These are phyloP conservation scores for Capsicum pubescens DNA, from an alignment of 257 asterid species.

Conservation along the genomic window DNA sequence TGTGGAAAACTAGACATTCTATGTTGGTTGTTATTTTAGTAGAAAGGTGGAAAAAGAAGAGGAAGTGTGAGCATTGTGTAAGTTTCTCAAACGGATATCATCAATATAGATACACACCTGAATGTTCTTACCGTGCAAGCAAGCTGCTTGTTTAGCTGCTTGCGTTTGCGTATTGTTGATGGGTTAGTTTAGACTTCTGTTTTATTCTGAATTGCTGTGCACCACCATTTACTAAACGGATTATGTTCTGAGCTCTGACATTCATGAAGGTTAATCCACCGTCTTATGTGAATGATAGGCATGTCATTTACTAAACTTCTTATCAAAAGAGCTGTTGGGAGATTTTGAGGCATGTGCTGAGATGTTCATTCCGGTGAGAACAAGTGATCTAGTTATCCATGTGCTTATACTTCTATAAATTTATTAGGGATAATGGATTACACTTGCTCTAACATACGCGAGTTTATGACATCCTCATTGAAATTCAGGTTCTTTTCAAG, in stretches of 20 bases:
- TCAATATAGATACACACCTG: not conserved
- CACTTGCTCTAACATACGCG: not conserved
- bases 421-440: not conserved
- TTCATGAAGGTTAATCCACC: not conserved
- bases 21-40: not conserved
- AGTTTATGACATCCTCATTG: slow-evolving; percentile 47
- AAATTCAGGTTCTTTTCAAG: slow-evolving; percentile 95
- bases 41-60: slow-evolving; percentile 22
- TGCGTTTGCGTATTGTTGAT: not conserved
- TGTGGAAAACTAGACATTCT: slow-evolving; percentile 7
- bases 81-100: not conserved
- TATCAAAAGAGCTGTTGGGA: slow-evolving; percentile 96
- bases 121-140: slow-evolving; percentile 3
- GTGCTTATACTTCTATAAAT: slow-evolving; percentile 36
- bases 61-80: not conserved
- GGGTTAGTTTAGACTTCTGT: not conserved
- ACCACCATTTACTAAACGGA: not conserved
- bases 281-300: slow-evolving; percentile 50
- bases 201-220: not conserved
- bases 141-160: not conserved
- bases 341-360: slow-evolving; percentile 99
- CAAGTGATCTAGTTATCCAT: slow-evolving; percentile 29
- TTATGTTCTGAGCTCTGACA: slow-evolving; percentile 21
- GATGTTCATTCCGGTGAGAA: slow-evolving; percentile 93
- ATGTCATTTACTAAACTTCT: slow-evolving; percentile 82